phyloP scores from a whole-genome alignment of 192 early-diverging fungal genomes.

The Coemansia sp. region DNA sequence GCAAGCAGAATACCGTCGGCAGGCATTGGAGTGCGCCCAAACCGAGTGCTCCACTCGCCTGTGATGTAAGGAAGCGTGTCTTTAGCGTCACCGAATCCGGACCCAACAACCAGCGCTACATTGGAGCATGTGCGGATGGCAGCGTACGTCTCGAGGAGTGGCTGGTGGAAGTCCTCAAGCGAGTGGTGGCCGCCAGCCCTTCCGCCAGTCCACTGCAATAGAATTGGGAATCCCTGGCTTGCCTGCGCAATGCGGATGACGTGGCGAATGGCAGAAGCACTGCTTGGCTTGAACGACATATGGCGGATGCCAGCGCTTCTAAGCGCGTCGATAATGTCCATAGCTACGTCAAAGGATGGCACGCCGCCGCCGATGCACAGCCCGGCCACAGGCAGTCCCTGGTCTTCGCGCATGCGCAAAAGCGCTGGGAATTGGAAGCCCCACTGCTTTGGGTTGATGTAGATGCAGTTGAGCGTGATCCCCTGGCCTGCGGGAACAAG shows the following conservation, averaged over 20 bases:
- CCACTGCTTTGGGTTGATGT: constrained; percentile 89
- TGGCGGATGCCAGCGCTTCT: constrained; percentile 77
- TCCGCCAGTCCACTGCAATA: constrained; percentile 97
- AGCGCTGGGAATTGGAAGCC: constrained; percentile 74
- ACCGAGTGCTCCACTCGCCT: constrained; percentile 84
- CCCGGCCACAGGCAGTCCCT: constrained; percentile 89
- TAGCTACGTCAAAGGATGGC: constrained; percentile 81
- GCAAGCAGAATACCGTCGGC: constrained; percentile 93
- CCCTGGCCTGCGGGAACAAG: constrained; percentile 75
- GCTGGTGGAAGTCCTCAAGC: constrained; percentile 93
- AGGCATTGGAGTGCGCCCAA: constrained; percentile 89
- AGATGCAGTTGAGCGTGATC: constrained; percentile 90
- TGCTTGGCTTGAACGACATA: constrained; percentile 82
- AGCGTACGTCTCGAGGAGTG: constrained; percentile 70
- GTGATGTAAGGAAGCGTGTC: constrained; percentile 89
- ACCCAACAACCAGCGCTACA: constrained; percentile 85
- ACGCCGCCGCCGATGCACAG: constrained; percentile 92
- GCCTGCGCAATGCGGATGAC: constrained; percentile 83
- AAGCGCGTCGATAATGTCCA: constrained; percentile 74
- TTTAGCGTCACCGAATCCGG: constrained; percentile 84
- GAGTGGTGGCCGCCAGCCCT: constrained; percentile 95
- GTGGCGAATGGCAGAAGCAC: constrained; percentile 71
- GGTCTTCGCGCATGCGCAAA: constrained; percentile 69
- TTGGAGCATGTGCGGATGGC: constrained; percentile 74
- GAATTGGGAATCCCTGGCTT: constrained; percentile 79